Conservation (phyloP, 2,329 filamentous ascomycete genomes). For the Saccharata proteae region DNA sequence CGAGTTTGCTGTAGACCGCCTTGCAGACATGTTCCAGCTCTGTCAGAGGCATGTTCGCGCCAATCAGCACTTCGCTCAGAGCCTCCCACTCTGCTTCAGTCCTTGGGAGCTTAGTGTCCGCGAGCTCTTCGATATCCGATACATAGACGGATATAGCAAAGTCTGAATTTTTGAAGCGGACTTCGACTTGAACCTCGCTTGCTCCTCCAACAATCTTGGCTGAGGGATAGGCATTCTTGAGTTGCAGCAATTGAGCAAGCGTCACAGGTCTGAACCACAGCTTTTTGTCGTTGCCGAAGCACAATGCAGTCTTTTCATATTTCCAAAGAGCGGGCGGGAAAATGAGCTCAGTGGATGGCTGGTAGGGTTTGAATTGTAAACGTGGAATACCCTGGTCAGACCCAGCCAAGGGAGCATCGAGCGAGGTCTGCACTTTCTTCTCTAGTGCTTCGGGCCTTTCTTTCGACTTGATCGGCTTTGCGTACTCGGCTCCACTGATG, state of each 20-base stretch:
- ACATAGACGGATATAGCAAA: slow-evolving; percentile 85
- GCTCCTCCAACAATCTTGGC: slow-evolving; percentile 92
- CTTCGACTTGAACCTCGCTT: slow-evolving; percentile 92
- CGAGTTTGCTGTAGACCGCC: slow-evolving; percentile 46
- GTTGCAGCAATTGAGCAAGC: slow-evolving; percentile 70
- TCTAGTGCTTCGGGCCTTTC: slow-evolving; percentile 23
- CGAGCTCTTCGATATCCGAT: slow-evolving; percentile 78
- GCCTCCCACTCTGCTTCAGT: slow-evolving; percentile 17
- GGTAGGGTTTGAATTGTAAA: slow-evolving; percentile 78
- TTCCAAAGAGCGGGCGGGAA: slow-evolving; percentile 77
- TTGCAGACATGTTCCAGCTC: slow-evolving; percentile 77
- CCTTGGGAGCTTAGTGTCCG: slow-evolving; percentile 42
- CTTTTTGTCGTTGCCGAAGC: slow-evolving; percentile 87
- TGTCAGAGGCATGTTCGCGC: slow-evolving; percentile 81
- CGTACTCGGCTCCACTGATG: slow-evolving; percentile 21
- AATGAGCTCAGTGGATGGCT: slow-evolving; percentile 81
- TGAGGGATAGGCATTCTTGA: slow-evolving; percentile 74
- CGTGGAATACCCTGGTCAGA: slow-evolving; percentile 42
- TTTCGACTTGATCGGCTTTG: slow-evolving; percentile 23
- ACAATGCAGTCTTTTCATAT: slow-evolving; percentile 64
- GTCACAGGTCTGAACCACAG: slow-evolving; percentile 85
- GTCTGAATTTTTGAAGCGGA: slow-evolving; percentile 89
- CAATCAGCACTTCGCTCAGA: slow-evolving; percentile 51
- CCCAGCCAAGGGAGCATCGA: slow-evolving; percentile 29
- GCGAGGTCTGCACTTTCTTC: slow-evolving; percentile 37